Evolutionary conservation across 352 stramenopile genomes (phyloP), one percentile per base, ranked within the genome.

Genomic region (Phytophthora uliginosa): DNA sequence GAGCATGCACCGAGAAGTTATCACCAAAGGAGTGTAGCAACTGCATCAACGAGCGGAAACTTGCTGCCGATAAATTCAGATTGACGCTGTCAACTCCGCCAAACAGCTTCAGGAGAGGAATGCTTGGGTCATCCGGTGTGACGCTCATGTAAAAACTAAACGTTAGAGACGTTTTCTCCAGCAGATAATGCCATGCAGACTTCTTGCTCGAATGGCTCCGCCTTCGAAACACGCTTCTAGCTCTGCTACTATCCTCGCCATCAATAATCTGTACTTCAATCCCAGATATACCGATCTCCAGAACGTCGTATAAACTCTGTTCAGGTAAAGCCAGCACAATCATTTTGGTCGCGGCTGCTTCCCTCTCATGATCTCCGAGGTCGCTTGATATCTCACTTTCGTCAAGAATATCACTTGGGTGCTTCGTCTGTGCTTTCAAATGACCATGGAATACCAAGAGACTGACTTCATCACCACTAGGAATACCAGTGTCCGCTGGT

Each of bases 141-240:
- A 96, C 86, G 38, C 90, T 96, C 47, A 91, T 84, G 65, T 87
- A 88, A 47, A 95, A 92, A 52, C 78, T 86, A 33, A 95, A 90
- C 2, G 76, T 76, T 10, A 94, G 66, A 12, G 84, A 93, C 10
- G 83, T 95, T 77, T 92, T 94, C 67, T 94, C 86, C 7, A 94
- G 76, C 26, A 93, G 66, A 54, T 93, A 88, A 31, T 78, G 75
- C 83, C 84, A 88, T 18, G 77, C 64, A 6, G 73, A 79, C 33
- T 67, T 80, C 9, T 69, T 69, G 40, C 55, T 40, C 13, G 64
- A 54, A 53, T 76, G 58, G 13, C 53, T 64, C 51, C 57, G 61
- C 15, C 47, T 8, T n/a, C 64, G 69, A 59, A 83, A 76, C 7
- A 70, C 58, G 47, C 60, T 61, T 51, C 60, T 64, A 7, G n/a